Percentiles rank a stretch among this genome's conserved stretches.
These are phyloP conservation scores for Penicillium roqueforti DNA, from an alignment of 495 filamentous ascomycete species.

Conservation along the genomic window DNA sequence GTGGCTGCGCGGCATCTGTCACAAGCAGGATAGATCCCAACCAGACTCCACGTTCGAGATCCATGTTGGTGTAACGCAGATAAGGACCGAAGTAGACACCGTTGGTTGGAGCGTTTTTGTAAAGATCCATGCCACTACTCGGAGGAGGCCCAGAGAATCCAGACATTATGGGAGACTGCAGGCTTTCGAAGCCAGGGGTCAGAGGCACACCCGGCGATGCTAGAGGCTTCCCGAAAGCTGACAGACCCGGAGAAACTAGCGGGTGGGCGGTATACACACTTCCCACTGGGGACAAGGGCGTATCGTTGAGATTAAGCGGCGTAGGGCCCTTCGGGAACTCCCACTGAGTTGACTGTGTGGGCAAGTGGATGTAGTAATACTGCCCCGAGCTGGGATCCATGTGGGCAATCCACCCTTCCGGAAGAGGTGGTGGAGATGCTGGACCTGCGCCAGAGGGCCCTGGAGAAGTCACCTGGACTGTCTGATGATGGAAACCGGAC, in stretches of 20 bases:
- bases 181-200: conserved; percentile 68
- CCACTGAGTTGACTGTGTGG: conserved; percentile 96
- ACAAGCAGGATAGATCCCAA: conserved; percentile 78
- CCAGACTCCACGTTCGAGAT: conserved; percentile 87
- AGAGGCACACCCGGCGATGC: conserved; percentile 73
- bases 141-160: conserved; percentile 85
- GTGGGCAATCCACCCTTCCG: conserved; percentile 98
- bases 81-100: conserved; percentile 99
- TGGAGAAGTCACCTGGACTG: conserved; percentile 34
- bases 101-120: conserved; percentile 88
- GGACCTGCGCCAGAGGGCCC: conserved; percentile 59
- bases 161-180: conserved; percentile 61
- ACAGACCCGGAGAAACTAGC: conserved; percentile 66
- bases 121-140: conserved; percentile 80
- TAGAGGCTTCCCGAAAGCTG: conserved; percentile 66
- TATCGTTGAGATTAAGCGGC: conserved; percentile 70
- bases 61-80: conserved; percentile 94
- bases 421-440: conserved; percentile 81
- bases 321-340: conserved; percentile 94
- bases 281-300: conserved; percentile 72
- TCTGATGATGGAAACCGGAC: conserved; percentile 31
- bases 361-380: conserved; percentile 98
- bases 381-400: conserved; percentile 92
- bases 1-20: conserved; percentile 87
- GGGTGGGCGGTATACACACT: conserved; percentile 74